phyloP scores from a whole-genome alignment of 805 yeast species.

The Wickerhamia fluorescens region DNA sequence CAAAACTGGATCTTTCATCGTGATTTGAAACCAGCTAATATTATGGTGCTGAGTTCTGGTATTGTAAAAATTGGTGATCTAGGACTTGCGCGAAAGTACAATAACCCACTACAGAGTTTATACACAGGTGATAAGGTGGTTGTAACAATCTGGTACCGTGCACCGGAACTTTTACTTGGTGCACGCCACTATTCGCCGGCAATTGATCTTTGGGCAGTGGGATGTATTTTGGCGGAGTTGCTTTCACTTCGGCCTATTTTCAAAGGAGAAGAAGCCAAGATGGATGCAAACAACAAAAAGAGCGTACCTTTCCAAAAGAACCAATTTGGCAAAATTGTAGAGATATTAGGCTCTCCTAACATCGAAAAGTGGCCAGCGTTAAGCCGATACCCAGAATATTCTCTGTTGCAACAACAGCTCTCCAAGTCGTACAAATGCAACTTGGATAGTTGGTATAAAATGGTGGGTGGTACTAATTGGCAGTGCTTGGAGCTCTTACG shows the following conservation, averaged over 20 bases:
- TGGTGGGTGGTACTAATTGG: constrained; percentile 69
- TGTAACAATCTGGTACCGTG: constrained; percentile 95
- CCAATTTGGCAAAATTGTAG: constrained; percentile 85
- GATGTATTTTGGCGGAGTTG: constrained; percentile 89
- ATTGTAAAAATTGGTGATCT: constrained; percentile 94
- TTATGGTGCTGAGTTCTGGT: constrained; percentile 88
- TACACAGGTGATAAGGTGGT: constrained; percentile 94
- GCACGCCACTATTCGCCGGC: constrained; percentile 91
- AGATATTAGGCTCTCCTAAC: constrained; percentile 88
- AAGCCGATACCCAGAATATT: constrained; percentile 76
- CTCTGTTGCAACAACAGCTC: constrained; percentile 39
- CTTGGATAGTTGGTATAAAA: constrained; percentile 77
- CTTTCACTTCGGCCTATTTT: constrained; percentile 86
- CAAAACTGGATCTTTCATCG: constrained; percentile 96
- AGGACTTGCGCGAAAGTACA: constrained; percentile 84
- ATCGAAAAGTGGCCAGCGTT: constrained; percentile 73
- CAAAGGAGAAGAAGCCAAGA: constrained; percentile 96
- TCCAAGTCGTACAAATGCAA: constrained; percentile 60
- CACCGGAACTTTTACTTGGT: constrained; percentile 87
- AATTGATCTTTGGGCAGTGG: constrained; percentile 92
- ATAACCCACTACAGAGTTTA: constrained; percentile 77
- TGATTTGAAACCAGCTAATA: constrained; percentile 95
- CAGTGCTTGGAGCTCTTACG: constrained; percentile 60
- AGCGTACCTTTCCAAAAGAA: constrained; percentile 90
- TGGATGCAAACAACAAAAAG: constrained; percentile 74